phyloP scores from a whole-genome alignment of 257 asterid species.

The Solanum sparsipilum region DNA sequence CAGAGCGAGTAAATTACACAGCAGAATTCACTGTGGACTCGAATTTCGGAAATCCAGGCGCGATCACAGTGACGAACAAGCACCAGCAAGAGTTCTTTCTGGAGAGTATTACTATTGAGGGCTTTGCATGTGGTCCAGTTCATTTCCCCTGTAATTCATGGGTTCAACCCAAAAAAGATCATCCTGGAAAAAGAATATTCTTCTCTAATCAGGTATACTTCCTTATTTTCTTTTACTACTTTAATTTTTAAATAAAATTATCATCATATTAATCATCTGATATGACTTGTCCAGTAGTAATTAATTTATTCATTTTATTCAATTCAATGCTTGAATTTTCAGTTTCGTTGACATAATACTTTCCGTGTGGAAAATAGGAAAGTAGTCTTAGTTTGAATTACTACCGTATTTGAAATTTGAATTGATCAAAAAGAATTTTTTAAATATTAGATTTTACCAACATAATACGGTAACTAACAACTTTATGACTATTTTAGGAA shows the following conservation, averaged over 20 bases:
- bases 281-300: background rate
- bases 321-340: background rate
- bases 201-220: conserved; percentile 72
- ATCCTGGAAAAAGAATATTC: conserved; percentile 67
- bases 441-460: background rate
- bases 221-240: background rate
- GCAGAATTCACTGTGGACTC: conserved; percentile 75
- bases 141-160: conserved; percentile 88
- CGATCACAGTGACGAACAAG: conserved; percentile 60
- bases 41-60: conserved; percentile 79
- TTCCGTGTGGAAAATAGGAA: background rate
- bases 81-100: conserved; percentile 83
- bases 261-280: background rate
- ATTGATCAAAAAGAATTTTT: background rate
- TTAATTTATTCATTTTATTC: background rate
- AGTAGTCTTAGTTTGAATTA: background rate
- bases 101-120: conserved; percentile 85
- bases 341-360: background rate
- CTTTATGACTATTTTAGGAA: background rate
- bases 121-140: conserved; percentile 76
- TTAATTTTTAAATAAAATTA: background rate
- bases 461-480: background rate
- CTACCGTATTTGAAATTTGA: background rate
- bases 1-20: conserved; percentile 67
- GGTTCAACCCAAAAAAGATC: conserved; percentile 74